Evolutionary conservation across 345 rosid genomes (phyloP).

Genomic region (Salix dunnii): DNA sequence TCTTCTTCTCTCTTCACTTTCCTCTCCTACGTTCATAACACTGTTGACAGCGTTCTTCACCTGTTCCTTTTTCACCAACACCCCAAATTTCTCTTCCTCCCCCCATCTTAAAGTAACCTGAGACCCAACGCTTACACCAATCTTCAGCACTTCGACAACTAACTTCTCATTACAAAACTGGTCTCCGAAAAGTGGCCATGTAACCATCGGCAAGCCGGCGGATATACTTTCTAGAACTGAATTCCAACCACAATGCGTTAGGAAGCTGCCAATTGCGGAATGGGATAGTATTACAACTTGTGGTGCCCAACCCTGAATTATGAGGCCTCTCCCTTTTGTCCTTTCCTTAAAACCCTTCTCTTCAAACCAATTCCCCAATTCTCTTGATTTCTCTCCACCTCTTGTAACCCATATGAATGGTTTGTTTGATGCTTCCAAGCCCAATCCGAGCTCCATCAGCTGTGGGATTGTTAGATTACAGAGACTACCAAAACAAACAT

Average conservation of each 20-base stretch:
- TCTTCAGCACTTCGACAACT: conserved; percentile 11
- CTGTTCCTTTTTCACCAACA: conserved; percentile 12
- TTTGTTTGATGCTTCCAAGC: conserved; percentile 12
- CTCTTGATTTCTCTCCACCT: neutral
- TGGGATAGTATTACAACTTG: conserved; percentile 13
- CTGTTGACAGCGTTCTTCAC: conserved; percentile 1
- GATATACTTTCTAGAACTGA: conserved; percentile 8
- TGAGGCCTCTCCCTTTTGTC: conserved; percentile 5
- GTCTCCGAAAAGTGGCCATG: conserved; percentile 16
- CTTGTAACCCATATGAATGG: conserved; percentile 18
- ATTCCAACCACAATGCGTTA: conserved; percentile 1
- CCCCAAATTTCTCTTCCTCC: conserved; percentile 15
- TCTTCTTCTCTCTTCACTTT: conserved; percentile 11
- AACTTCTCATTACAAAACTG: conserved; percentile 15
- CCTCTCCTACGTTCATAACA: conserved; percentile 13
- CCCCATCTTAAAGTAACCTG: conserved; percentile 8
- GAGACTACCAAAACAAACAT: conserved; percentile 17
- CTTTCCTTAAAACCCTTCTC: conserved; percentile 11
- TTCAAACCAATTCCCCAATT: neutral
- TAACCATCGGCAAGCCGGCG: conserved; percentile 6
- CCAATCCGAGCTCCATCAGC: conserved; percentile 10
- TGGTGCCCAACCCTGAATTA: conserved; percentile 17
- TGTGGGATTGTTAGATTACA: conserved; percentile 10
- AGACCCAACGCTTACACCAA: conserved; percentile 10
- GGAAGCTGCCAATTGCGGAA: conserved; percentile 7